A percentile compares a stretch with the other conserved stretches of the same genome.
These are phyloP conservation scores for Emmonsiellopsis sp. DNA, from an alignment of 2,329 filamentous ascomycete species.

Conservation along the genomic window DNA sequence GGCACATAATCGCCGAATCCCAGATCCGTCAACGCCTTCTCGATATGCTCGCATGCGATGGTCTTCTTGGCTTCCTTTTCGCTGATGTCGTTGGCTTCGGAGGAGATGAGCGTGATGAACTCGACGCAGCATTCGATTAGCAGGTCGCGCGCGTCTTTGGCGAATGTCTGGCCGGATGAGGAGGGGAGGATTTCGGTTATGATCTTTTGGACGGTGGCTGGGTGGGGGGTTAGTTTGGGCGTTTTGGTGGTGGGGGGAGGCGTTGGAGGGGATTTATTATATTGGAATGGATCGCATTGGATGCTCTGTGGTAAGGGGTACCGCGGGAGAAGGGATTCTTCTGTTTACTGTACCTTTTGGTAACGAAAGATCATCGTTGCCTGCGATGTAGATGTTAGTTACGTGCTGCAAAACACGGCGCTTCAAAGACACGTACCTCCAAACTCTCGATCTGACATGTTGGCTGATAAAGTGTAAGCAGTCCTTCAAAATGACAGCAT, in stretches of 20 bases:
- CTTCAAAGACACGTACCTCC: conserved; percentile 31
- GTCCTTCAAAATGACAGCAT: no score
- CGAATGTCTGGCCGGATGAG: conserved; percentile 71
- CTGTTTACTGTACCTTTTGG: neutral
- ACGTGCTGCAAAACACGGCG: neutral
- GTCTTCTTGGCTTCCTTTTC: conserved; percentile 99
- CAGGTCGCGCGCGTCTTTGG: conserved; percentile 88
- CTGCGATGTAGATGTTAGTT: conserved; percentile 21
- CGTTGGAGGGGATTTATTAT: neutral
- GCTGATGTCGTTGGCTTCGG: conserved; percentile 96
- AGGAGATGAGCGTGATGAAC: conserved; percentile 97
- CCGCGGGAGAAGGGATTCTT: neutral
- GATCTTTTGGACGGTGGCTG: conserved; percentile 69
- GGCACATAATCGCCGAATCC: conserved; percentile 89
- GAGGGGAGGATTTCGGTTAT: conserved; percentile 85
- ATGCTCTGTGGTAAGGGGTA: neutral
- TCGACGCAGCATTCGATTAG: conserved; percentile 98
- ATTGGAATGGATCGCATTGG: neutral
- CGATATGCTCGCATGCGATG: conserved; percentile 95
- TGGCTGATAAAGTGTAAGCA: conserved; percentile 4
- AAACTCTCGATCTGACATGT: conserved; percentile 50
- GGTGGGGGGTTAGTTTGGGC: neutral
- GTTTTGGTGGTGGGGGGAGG: neutral
- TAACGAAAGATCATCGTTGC: conserved; percentile 48
- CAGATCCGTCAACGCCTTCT: conserved; percentile 83